Evolutionary conservation across 1,139 yeast genomes (phyloP), one percentile per base, ranked within the genome.

Genomic region (Yamadazyma triangularis): DNA sequence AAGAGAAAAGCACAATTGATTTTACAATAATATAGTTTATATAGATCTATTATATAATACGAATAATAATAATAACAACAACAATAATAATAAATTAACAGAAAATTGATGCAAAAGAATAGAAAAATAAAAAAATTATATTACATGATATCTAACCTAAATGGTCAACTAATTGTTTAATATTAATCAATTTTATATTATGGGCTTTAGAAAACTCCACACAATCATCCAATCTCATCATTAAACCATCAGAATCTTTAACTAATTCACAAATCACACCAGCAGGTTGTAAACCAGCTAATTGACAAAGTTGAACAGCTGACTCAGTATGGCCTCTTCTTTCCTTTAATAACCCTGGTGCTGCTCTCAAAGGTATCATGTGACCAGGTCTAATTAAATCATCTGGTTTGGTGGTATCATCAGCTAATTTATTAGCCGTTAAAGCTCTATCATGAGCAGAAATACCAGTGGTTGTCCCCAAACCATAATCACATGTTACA

Each of bases 241-340:
- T 93, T 42, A 83, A 69, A 1, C 98, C 98, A 51, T 91, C 97
- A 33, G 80, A 83, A 46, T 89, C 97, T 40, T 85, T 75, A 19
- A 93, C 97, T 49, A 93, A 68, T 59, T 93, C 99, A 56, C 97
- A 86, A 43, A 93, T 91, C 25, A 85, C 93, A 8, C 86, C 95
- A 2, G 89, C 97, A 3, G 94, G 95, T 43, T 77, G 75, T 45
- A 85, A 67, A 0, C 88, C 89, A 3, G 91, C 72, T 50, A 89
- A 67, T 48, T 67, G 65, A 52, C 95, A 81, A 43, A 93, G 68
- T 51, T 91, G 95, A 9, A 91, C 95, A 20, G 89, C 89, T 8
- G 98, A 97, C 60, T 93, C 99, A 6, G 99, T 93, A 55, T 93
- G 99, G n/a, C 99, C 98, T 41, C 86, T 70, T 66, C 99, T 82